Conservation (phyloP, 371 early-diverging fungal genomes). For the Mucor irregularis region DNA sequence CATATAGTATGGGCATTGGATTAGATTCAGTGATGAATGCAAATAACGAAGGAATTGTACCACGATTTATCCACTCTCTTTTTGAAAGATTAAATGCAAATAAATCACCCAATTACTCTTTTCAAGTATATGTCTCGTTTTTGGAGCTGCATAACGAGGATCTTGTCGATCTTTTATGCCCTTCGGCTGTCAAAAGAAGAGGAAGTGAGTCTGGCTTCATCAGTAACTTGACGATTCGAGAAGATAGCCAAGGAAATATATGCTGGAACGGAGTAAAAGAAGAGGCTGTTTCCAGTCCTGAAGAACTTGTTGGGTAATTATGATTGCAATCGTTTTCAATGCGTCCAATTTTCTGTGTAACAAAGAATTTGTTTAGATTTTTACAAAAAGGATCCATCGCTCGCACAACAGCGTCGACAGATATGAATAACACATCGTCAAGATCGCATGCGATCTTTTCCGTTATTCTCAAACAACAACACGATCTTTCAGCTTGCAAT, state of each 20-base stretch:
- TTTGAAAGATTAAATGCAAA: constrained; percentile 48
- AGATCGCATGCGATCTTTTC: constrained; percentile 98
- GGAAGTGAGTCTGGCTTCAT: too few species aligned
- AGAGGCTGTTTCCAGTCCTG: constrained; percentile 64
- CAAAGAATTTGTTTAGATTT: constrained; percentile 32
- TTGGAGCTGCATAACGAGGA: constrained; percentile 98
- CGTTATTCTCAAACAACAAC: constrained; percentile 66
- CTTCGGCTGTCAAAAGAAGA: constrained; percentile 63
- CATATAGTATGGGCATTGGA: constrained; percentile 51
- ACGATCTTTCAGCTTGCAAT: neutral
- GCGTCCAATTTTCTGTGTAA: neutral
- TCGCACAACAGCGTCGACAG: constrained; percentile 94
- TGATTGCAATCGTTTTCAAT: neutral
- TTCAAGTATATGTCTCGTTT: constrained; percentile 69
- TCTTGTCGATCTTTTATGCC: constrained; percentile 77
- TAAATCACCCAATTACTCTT: constrained; percentile 47
- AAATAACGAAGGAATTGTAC: constrained; percentile 74
- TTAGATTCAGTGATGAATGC: constrained; percentile 32
- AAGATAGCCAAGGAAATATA: constrained; percentile 90
- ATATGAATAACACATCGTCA: constrained; percentile 95
- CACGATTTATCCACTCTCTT: constrained; percentile 76
- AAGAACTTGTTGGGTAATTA: constrained; percentile 67
- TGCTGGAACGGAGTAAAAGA: constrained; percentile 89
- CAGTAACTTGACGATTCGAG: constrained; percentile 64
- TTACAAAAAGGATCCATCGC: constrained; percentile 74